These are phyloP conservation scores for Ogataea zsoltii DNA, from an alignment of 805 yeast genomes.

Conservation along the genomic window DNA sequence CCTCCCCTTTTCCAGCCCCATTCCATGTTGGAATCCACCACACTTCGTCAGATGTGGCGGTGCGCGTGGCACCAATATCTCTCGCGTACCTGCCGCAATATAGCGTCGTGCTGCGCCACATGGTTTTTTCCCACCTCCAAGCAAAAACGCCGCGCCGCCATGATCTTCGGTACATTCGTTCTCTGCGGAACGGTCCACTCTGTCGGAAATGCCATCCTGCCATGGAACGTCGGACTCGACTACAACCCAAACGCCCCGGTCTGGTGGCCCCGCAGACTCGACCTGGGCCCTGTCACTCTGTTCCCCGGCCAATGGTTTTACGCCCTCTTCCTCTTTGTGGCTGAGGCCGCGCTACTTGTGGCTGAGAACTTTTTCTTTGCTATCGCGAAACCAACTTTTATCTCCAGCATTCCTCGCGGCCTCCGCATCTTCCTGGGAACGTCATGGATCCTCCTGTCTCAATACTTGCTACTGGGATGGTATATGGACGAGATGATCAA, in stretches of 20 bases:
- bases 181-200: constrained; percentile 6
- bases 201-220: neutral
- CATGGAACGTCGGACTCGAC: constrained; percentile 3
- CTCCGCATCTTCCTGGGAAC: neutral
- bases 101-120: constrained; percentile 4
- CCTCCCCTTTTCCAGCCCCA: constrained; percentile 4
- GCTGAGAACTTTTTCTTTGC: constrained; percentile 2
- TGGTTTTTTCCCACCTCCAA: neutral
- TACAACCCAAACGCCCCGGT: constrained; percentile 2
- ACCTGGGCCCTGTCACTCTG: neutral
- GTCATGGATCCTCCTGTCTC: neutral
- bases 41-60: constrained; percentile 10
- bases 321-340: constrained; percentile 3
- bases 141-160: neutral
- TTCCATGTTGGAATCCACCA: neutral
- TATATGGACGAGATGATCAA: constrained; percentile 11
- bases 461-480: neutral
- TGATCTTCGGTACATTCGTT: constrained; percentile 3
- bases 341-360: constrained; percentile 5
- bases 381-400: neutral
- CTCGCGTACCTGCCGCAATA: neutral
- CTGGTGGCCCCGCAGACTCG: constrained; percentile 2
- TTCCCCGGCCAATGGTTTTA: constrained; percentile 3
- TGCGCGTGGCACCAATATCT: constrained; percentile 12
- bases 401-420: neutral